Evolutionary conservation across 371 early-diverging fungal species (phyloP).

Genomic region (Mucor saturninus): DNA sequence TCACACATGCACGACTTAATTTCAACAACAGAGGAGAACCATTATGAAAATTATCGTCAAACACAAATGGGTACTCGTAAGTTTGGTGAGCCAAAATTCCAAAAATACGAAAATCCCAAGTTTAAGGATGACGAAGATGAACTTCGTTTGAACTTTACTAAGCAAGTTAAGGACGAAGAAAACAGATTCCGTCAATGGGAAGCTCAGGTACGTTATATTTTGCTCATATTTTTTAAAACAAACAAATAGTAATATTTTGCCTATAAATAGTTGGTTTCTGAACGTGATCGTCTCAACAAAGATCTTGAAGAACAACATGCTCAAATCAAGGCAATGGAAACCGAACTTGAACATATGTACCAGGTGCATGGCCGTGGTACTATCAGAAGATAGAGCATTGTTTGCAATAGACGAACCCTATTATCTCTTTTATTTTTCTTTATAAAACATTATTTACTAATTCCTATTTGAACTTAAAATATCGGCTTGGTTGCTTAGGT

Average conservation of each 20-base stretch:
- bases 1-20: conserved; percentile 95
- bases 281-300: conserved; percentile 96
- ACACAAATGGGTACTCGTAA: conserved; percentile 82
- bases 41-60: conserved; percentile 89
- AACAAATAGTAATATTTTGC: not conserved
- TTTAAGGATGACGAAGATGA: conserved; percentile 95
- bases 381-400: conserved; percentile 38
- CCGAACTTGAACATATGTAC: conserved; percentile 72
- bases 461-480: not conserved
- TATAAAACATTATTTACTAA: conserved; percentile 3
- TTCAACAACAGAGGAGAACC: conserved; percentile 83
- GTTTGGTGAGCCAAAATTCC: conserved; percentile 79
- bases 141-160: conserved; percentile 90
- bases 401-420: not conserved
- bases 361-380: conserved; percentile 50
- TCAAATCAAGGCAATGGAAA: conserved; percentile 89
- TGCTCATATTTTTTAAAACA: not conserved
- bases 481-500: too few species aligned
- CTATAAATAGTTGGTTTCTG: conserved; percentile 76
- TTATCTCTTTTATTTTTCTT: not conserved
- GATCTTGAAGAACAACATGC: conserved; percentile 95
- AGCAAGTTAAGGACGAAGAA: conserved; percentile 94
- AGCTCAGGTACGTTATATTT: conserved; percentile 61
- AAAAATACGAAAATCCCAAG: conserved; percentile 82
- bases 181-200: conserved; percentile 96